Evolutionary conservation across 2,329 filamentous ascomycete species (phyloP).

Genomic region (Trichoderma simmonsii): DNA sequence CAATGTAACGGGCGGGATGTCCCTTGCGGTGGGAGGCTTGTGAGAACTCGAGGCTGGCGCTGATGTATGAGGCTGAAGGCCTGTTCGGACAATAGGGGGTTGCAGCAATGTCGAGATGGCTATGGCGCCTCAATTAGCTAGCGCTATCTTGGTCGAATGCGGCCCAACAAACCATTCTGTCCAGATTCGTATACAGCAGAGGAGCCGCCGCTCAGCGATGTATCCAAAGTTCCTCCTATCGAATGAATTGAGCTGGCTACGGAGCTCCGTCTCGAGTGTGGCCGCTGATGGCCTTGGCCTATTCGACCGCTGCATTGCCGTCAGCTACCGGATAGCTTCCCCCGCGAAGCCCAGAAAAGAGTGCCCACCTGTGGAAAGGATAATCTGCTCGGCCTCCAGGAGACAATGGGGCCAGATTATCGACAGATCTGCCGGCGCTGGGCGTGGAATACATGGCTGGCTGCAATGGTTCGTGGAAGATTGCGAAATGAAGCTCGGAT

Average conservation of each 20-base stretch:
- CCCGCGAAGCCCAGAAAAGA: background rate
- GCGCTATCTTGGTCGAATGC: background rate
- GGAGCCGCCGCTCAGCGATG: conserved; percentile 55
- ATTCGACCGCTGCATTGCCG: conserved; percentile 38
- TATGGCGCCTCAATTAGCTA: conserved; percentile 32
- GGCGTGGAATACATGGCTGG: conserved; percentile 58
- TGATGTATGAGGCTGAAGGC: conserved; percentile 74
- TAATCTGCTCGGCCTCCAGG: conserved; percentile 51
- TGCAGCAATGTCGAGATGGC: conserved; percentile 93
- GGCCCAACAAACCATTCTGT: conserved; percentile 65
- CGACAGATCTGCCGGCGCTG: conserved; percentile 61
- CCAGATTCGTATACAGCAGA: conserved; percentile 65
- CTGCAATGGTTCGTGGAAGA: conserved; percentile 15
- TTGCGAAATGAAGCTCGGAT: background rate
- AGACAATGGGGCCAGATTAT: conserved; percentile 58
- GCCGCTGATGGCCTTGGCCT: conserved; percentile 45
- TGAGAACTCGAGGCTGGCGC: conserved; percentile 68
- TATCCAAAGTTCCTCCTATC: conserved; percentile 79
- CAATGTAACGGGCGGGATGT: conserved; percentile 90
- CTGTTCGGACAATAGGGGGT: conserved; percentile 84
- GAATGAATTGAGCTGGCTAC: conserved; percentile 85
- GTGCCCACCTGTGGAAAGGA: conserved; percentile 56
- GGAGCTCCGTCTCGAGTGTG: conserved; percentile 66
- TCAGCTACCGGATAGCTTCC: conserved; percentile 21
- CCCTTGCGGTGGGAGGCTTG: conserved; percentile 77